These are phyloP conservation scores for Didymella arachidicola DNA, from an alignment of 2,329 filamentous ascomycete genomes.

Conservation along the genomic window DNA sequence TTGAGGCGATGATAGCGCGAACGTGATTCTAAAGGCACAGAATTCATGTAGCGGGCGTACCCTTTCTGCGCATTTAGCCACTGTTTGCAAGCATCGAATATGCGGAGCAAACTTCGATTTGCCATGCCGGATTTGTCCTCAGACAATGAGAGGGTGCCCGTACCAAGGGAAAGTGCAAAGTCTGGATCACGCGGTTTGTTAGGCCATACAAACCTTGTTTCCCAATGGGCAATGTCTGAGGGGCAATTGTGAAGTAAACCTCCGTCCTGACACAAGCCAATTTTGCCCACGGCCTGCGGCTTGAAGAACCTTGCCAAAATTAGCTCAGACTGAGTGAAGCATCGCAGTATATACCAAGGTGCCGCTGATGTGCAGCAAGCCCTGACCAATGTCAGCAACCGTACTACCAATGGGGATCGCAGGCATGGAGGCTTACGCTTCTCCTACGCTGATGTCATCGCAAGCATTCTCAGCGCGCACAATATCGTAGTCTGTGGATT, in stretches of 20 bases:
- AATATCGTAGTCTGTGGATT: slow-evolving; percentile 25
- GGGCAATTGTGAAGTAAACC: slow-evolving; percentile 39
- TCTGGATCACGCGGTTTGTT: slow-evolving; percentile 22
- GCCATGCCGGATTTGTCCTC: neutral
- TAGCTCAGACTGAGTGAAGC: slow-evolving; percentile 1
- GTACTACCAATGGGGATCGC: too few relatives aligned
- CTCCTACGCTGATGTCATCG: slow-evolving; percentile 30
- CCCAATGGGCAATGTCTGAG: slow-evolving; percentile 30
- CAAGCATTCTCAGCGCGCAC: slow-evolving; percentile 26
- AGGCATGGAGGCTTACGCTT: slow-evolving; percentile 31
- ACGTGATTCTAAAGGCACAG: neutral
- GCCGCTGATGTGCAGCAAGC: slow-evolving; percentile 39
- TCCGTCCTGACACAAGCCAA: slow-evolving; percentile 37
- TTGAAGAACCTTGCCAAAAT: neutral
- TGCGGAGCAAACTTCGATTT: neutral
- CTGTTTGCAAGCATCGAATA: neutral
- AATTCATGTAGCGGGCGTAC: neutral
- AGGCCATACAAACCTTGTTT: slow-evolving; percentile 33
- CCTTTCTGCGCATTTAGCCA: neutral
- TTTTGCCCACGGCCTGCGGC: slow-evolving; percentile 17
- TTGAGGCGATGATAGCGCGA: neutral
- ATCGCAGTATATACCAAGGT: slow-evolving; percentile 21
- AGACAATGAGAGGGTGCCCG: neutral
- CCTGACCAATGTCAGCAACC: slow-evolving; percentile 15
- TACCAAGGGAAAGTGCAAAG: slow-evolving; percentile 4